Percentiles rank a stretch among this genome's conserved stretches.
These are phyloP conservation scores for Apocynum venetum DNA, from an alignment of 257 asterid species.

Conservation along the genomic window DNA sequence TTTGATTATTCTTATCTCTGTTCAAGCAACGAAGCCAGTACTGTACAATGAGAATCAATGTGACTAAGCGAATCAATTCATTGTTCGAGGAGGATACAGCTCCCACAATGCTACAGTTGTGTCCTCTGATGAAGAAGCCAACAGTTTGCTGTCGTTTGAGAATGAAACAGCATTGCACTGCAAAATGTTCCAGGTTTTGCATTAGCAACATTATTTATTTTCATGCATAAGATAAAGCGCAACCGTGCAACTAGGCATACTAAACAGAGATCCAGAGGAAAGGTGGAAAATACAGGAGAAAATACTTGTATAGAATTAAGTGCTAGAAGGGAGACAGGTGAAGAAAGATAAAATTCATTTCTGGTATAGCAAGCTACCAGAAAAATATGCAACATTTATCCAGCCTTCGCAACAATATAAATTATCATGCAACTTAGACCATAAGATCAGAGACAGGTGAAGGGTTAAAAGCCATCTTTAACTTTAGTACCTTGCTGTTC, in stretches of 20 bases:
- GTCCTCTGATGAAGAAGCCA: constrained; percentile 93
- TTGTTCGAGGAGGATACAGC: constrained; percentile 61
- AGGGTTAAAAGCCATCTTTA: too few relatives aligned
- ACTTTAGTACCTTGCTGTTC: too few relatives aligned
- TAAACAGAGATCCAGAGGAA: background rate
- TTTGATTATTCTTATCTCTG: too few relatives aligned
- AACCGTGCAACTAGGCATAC: background rate
- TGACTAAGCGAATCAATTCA: background rate
- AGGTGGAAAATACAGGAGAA: background rate
- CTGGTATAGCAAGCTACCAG: too few relatives aligned
- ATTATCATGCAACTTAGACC: background rate
- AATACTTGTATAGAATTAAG: background rate
- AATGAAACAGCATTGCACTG: constrained; percentile 77
- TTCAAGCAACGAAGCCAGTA: too few relatives aligned
- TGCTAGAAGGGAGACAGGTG: background rate
- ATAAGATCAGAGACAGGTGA: too few relatives aligned
- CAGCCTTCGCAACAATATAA: background rate
- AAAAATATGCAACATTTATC: background rate
- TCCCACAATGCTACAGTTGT: constrained; percentile 88
- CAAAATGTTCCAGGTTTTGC: constrained; percentile 5
- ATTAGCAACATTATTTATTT: background rate
- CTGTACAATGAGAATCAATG: too few relatives aligned
- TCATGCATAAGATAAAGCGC: too few relatives aligned
- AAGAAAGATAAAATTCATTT: too few relatives aligned
- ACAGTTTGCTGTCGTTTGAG: constrained; percentile 43